Percentiles rank a stretch among this genome's conserved stretches.
Conservation (phyloP, 768 basidiomycete species). For the Termitomyces sp. region DNA sequence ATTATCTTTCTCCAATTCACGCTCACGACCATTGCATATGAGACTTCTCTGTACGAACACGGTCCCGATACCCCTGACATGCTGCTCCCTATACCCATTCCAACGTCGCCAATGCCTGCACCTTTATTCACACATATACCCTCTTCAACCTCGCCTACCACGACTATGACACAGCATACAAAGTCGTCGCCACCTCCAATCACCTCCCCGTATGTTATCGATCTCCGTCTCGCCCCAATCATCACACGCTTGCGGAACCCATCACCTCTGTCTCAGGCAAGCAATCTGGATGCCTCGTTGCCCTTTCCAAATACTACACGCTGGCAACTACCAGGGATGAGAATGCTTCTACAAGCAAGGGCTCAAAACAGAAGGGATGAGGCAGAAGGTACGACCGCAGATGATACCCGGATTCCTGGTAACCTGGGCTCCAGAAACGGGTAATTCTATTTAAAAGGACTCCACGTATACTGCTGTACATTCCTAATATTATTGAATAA, state of each 20-base stretch:
- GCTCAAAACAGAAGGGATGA: constrained; percentile 33
- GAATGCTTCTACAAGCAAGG: constrained; percentile 47
- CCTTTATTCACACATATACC: constrained; percentile 18
- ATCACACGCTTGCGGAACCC: constrained; percentile 55
- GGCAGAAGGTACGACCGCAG: constrained; percentile 17
- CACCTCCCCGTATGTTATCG: constrained; percentile 48
- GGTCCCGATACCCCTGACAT: constrained; percentile 34
- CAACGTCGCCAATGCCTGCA: constrained; percentile 21
- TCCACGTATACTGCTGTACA: neutral
- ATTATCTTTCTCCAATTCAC: constrained; percentile 65
- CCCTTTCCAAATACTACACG: constrained; percentile 60
- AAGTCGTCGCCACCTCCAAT: constrained; percentile 19
- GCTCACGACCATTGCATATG: constrained; percentile 66
- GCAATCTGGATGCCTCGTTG: constrained; percentile 29
- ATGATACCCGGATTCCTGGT: constrained; percentile 29
- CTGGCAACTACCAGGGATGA: constrained; percentile 44
- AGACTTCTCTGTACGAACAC: constrained; percentile 41
- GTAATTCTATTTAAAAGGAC: constrained; percentile 4
- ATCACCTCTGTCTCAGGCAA: constrained; percentile 28
- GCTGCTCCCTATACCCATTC: constrained; percentile 22
- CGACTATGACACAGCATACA: constrained; percentile 16
- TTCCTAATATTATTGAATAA: neutral
- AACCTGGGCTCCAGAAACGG: constrained; percentile 26
- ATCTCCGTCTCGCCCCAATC: constrained; percentile 53
- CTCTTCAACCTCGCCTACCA: constrained; percentile 15